Evolutionary conservation across 1,284 basidiomycete genomes (phyloP).

Genomic region (Melampsora americana): DNA sequence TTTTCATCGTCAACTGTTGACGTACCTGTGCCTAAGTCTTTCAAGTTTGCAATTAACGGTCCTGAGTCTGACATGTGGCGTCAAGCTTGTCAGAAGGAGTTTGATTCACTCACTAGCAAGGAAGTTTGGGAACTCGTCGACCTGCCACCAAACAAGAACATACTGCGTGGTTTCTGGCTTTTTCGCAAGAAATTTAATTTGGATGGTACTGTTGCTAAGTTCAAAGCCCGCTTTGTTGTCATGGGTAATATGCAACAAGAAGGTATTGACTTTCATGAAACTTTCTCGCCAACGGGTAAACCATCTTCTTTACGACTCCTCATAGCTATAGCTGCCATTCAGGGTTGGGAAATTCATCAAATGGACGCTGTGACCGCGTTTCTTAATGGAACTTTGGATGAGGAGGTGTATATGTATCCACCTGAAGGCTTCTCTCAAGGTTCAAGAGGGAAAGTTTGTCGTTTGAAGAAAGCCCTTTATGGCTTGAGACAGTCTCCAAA

Average conservation of each 20-base stretch:
- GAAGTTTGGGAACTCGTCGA: constrained; percentile 19
- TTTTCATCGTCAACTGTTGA: too few relatives aligned
- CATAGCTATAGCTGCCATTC: not conserved
- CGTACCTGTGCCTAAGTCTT: not conserved
- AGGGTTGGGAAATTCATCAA: constrained; percentile 26
- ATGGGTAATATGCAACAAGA: too few relatives aligned
- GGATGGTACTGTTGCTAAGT: not conserved
- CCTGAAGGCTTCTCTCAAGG: not conserved
- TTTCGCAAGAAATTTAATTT: constrained; percentile 1
- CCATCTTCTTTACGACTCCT: not conserved
- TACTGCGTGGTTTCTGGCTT: constrained; percentile 6
- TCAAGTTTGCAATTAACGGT: not conserved
- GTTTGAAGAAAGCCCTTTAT: too few relatives aligned
- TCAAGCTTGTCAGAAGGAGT: not conserved
- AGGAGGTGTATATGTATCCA: not conserved
- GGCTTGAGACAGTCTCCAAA: too few relatives aligned
- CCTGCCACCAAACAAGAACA: not conserved
- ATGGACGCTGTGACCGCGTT: constrained; percentile 20
- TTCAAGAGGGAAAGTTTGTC: not conserved
- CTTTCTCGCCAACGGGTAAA: constrained; percentile 6
- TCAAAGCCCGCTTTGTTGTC: constrained; percentile 15
- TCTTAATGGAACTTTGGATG: constrained; percentile 2
- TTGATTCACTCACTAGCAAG: not conserved
- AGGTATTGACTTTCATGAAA: not conserved
- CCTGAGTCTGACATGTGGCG: not conserved